Conservation (phyloP, 257 asterid genomes). For the Plantago ovata region DNA sequence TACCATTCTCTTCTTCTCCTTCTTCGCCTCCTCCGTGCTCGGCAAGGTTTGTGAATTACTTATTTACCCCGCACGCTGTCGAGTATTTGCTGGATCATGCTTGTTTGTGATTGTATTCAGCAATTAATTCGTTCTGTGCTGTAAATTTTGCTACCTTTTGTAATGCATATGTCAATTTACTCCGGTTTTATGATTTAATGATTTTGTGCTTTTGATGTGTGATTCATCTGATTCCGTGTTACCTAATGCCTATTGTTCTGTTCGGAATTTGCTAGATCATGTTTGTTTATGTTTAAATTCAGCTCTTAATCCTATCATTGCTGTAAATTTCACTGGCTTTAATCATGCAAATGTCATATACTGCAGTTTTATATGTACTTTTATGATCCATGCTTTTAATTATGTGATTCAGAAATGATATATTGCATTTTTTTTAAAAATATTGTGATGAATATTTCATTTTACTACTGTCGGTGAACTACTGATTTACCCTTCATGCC, state of each 20-base stretch:
- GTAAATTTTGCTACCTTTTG: slow-evolving; percentile 1
- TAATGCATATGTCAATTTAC: slow-evolving; percentile 5
- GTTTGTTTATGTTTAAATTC: not conserved
- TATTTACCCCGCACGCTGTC: slow-evolving; percentile 11
- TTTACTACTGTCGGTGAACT: slow-evolving; percentile 22
- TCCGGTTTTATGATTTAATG: too few species aligned
- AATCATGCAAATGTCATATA: not conserved
- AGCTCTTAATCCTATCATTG: not conserved
- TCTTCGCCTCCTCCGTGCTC: slow-evolving; percentile 34
- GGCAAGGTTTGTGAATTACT: slow-evolving; percentile 45
- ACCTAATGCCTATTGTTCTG: not conserved
- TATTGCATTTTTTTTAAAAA: too few species aligned
- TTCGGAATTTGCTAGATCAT: not conserved
- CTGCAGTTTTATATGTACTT: too few species aligned
- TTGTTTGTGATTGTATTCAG: not conserved
- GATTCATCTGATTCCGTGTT: too few species aligned
- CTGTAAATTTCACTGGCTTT: not conserved
- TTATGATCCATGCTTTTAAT: too few species aligned
- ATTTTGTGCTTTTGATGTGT: too few species aligned
- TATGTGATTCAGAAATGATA: too few species aligned
- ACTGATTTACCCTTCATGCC: slow-evolving; percentile 13
- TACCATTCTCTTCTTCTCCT: slow-evolving; percentile 25
- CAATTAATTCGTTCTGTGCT: not conserved
- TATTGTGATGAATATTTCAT: too few species aligned
- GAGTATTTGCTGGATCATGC: not conserved